phyloP scores from a whole-genome alignment of 129 eudicot genomes.

The Logfia minima region DNA sequence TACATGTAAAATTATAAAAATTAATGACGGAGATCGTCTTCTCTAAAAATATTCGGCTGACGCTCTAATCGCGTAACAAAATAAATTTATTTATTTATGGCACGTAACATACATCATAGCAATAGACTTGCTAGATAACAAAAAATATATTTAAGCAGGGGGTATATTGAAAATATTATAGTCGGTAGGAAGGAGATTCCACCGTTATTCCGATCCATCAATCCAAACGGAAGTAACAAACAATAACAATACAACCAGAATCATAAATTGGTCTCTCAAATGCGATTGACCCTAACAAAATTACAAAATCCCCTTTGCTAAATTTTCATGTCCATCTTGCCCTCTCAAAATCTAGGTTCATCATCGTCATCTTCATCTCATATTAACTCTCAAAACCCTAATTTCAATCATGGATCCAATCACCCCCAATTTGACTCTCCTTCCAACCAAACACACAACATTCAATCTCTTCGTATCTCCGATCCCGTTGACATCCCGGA shows the following conservation, averaged over 20 bases:
- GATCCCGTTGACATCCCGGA: slow-evolving; percentile 10
- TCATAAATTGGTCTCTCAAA: not conserved
- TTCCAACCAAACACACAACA: slow-evolving; percentile 15
- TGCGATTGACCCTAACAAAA: slow-evolving; percentile 22
- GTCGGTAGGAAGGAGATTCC: slow-evolving; percentile 21
- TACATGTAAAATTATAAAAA: too few relatives aligned
- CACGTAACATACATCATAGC: too few relatives aligned
- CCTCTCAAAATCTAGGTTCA: slow-evolving; percentile 70
- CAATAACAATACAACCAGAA: not conserved
- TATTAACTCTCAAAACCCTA: slow-evolving; percentile 44
- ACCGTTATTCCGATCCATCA: not conserved
- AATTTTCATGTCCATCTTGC: slow-evolving; percentile 98
- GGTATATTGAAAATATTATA: not conserved
- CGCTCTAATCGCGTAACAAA: too few relatives aligned
- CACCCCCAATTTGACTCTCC: slow-evolving; percentile 18
- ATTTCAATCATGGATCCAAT: slow-evolving; percentile 57
- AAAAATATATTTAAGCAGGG: not conserved
- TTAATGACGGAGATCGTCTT: too few relatives aligned
- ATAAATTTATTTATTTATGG: too few relatives aligned
- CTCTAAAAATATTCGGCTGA: too few relatives aligned
- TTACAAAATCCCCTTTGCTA: slow-evolving; percentile 10
- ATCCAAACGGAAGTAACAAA: too few relatives aligned
- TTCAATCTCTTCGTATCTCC: slow-evolving; percentile 44
- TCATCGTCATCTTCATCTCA: slow-evolving; percentile 52
- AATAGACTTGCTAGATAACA: not conserved